Percentiles rank a stretch among this genome's conserved stretches.
These are phyloP conservation scores for Avena sativa DNA, from an alignment of 176 grass and related monocot species.

Conservation along the genomic window DNA sequence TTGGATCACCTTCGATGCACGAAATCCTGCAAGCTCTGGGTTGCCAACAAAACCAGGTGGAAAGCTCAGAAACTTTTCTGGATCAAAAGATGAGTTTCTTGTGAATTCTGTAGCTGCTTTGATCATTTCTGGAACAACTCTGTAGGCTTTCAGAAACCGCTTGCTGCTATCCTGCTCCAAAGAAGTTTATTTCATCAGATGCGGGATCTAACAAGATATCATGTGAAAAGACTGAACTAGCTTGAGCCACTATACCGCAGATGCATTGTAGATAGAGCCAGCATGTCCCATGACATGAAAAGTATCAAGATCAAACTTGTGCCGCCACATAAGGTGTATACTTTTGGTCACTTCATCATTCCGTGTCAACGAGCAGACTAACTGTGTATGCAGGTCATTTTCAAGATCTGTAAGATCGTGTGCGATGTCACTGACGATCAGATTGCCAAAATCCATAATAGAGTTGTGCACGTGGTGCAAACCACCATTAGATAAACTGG, in stretches of 20 bases:
- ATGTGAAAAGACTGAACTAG: background rate
- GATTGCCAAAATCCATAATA: background rate
- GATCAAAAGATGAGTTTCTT: background rate
- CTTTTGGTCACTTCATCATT: background rate
- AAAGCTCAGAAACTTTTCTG: background rate
- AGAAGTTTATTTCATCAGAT: background rate
- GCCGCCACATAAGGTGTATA: background rate
- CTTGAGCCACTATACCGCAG: background rate
- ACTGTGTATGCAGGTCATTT: background rate
- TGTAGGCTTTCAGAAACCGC: background rate
- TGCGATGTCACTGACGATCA: background rate
- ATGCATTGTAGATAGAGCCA: slow-evolving; percentile 11
- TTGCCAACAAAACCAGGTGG: background rate
- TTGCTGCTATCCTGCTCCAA: slow-evolving; percentile 20
- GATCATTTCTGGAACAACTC: background rate
- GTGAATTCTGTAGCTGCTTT: background rate
- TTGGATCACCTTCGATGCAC: background rate
- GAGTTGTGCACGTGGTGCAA: slow-evolving; percentile 7
- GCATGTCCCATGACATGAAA: background rate
- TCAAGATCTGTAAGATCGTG: background rate
- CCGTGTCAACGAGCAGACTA: background rate
- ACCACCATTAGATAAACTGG: slow-evolving; percentile 11
- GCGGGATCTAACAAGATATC: background rate
- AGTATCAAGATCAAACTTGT: background rate
- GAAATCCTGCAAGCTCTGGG: background rate